phyloP scores from a whole-genome alignment of 1,284 basidiomycete species.

The Cutaneotrichosporon cavernicola region DNA sequence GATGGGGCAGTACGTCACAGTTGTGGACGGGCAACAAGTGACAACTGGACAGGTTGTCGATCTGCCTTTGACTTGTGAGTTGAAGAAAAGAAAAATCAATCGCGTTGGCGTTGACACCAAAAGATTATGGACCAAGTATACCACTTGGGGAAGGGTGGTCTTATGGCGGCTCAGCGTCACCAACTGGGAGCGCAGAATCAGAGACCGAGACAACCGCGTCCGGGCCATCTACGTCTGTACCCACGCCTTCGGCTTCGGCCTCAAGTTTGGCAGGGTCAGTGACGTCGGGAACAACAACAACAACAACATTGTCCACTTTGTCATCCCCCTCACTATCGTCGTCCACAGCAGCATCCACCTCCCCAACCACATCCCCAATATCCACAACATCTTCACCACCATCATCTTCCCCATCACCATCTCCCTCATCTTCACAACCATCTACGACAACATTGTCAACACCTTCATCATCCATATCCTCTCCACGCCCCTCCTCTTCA shows the following conservation, averaged over 20 bases:
- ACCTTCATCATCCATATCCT: neutral
- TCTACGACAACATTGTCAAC: neutral
- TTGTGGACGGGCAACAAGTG: slow-evolving; percentile 21
- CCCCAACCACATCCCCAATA: slow-evolving; percentile 4
- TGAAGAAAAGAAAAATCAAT: slow-evolving; percentile 15
- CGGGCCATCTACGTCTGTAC: neutral
- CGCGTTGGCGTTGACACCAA: slow-evolving; percentile 3
- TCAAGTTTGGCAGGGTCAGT: neutral
- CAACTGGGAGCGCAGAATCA: neutral
- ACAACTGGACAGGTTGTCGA: slow-evolving; percentile 32
- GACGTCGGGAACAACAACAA: neutral
- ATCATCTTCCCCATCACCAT: slow-evolving; percentile 2
- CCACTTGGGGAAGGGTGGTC: slow-evolving; percentile 13
- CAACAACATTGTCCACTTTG: slow-evolving; percentile 6
- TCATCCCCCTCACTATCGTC: slow-evolving; percentile 12
- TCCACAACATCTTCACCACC: neutral
- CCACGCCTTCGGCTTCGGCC: slow-evolving; percentile 1
- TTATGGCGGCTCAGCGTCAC: slow-evolving; percentile 5
- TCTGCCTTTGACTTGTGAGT: slow-evolving; percentile 36
- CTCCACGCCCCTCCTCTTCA: slow-evolving; percentile 1
- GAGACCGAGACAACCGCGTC: neutral
- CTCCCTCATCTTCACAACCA: slow-evolving; percentile 1
- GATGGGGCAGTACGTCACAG: slow-evolving; percentile 26
- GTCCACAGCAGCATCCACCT: slow-evolving; percentile 3
- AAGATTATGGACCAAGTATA: slow-evolving; percentile 13